These are phyloP conservation scores for Akanthomyces muscarius DNA, from an alignment of 2,329 filamentous ascomycete species.

Conservation along the genomic window DNA sequence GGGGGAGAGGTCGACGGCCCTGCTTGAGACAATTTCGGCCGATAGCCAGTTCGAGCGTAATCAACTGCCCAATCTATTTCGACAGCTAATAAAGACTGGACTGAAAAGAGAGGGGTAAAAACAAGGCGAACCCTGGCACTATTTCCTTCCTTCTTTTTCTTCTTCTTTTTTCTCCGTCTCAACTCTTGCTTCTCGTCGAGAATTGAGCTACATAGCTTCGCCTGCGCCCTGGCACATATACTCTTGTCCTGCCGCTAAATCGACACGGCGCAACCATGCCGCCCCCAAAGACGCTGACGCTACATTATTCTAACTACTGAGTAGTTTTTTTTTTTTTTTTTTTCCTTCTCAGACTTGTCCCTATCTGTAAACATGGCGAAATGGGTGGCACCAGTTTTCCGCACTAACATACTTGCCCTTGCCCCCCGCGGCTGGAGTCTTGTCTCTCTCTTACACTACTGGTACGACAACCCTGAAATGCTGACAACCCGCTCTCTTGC, in stretches of 20 bases:
- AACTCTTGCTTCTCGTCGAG: too few species aligned
- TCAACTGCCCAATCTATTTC: too few species aligned
- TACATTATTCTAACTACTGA: background rate
- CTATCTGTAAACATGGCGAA: background rate
- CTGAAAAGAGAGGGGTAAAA: too few species aligned
- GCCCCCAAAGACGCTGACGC: background rate
- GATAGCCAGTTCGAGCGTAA: background rate
- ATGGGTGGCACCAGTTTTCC: background rate
- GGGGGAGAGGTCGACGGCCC: background rate
- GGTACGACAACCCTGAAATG: background rate
- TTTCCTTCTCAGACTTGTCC: background rate
- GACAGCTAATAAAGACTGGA: background rate
- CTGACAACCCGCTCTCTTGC: constrained; percentile 9
- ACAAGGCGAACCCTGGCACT: too few species aligned
- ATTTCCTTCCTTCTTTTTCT: too few species aligned
- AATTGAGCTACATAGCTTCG: too few species aligned
- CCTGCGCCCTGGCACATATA: too few species aligned
- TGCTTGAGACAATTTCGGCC: background rate
- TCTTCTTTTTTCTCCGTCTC: too few species aligned
- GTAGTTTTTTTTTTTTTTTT: too few species aligned
- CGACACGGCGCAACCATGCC: too few species aligned
- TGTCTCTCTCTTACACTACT: background rate
- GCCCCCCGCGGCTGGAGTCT: background rate
- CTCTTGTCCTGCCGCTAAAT: too few species aligned
- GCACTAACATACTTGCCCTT: background rate